Percentiles rank a stretch among this genome's conserved stretches.
These are phyloP conservation scores for Lunularia cruciata DNA, from an alignment of 225 moss, liverwort and hornwort species.

Conservation along the genomic window DNA sequence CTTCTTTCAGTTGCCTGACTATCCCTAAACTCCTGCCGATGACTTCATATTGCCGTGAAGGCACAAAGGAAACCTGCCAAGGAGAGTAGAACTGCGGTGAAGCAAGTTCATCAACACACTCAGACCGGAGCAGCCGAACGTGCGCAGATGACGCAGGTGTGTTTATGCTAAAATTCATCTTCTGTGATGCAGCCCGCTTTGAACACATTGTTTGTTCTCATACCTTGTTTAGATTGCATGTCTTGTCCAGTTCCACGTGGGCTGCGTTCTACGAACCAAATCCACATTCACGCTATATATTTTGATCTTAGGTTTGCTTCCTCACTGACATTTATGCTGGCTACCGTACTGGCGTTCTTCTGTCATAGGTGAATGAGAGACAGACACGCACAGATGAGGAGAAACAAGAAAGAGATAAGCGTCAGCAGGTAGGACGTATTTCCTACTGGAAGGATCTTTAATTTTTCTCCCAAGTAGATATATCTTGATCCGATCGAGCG, in stretches of 20 bases:
- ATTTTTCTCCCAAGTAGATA: neutral
- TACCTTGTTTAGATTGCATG: neutral
- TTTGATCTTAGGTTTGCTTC: too few relatives aligned
- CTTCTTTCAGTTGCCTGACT: neutral
- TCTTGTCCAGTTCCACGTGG: too few relatives aligned
- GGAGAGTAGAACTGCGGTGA: constrained; percentile 1
- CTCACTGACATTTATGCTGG: too few relatives aligned
- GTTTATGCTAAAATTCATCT: neutral
- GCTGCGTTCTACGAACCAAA: too few relatives aligned
- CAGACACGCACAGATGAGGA: constrained; percentile 13
- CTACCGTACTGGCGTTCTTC: too few relatives aligned
- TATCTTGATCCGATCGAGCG: neutral
- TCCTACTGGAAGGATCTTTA: neutral
- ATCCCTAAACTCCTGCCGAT: neutral
- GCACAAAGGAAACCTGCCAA: constrained; percentile 2
- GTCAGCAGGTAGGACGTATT: constrained; percentile 7
- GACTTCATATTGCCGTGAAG: neutral
- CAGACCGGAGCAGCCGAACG: constrained; percentile 21
- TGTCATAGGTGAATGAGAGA: constrained; percentile 12
- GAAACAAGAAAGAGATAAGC: constrained; percentile 20
- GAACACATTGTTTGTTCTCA: too few relatives aligned
- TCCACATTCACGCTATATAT: too few relatives aligned
- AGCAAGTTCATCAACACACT: neutral
- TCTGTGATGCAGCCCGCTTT: too few relatives aligned
- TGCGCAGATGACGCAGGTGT: constrained; percentile 17